These are phyloP conservation scores for Postia placenta DNA, from an alignment of 768 basidiomycete species.

Conservation along the genomic window DNA sequence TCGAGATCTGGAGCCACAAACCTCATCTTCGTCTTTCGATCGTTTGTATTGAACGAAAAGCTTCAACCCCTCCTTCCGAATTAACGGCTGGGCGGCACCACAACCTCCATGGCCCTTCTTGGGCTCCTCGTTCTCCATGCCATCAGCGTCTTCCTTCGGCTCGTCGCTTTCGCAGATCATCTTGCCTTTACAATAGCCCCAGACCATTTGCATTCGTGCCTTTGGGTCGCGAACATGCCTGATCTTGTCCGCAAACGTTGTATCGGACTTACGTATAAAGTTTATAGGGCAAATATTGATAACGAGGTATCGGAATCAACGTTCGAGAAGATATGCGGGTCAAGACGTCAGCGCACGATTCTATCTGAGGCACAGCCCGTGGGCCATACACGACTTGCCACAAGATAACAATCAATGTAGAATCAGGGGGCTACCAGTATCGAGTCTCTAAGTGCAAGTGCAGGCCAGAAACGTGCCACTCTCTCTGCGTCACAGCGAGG, in stretches of 20 bases:
- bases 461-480: conserved; percentile 48
- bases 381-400: conserved; percentile 19
- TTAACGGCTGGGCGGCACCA: conserved; percentile 83
- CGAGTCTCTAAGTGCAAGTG: conserved; percentile 61
- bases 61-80: conserved; percentile 94
- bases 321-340: conserved; percentile 41
- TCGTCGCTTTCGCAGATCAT: conserved; percentile 87
- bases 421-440: conserved; percentile 56
- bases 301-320: conserved; percentile 3
- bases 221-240: conserved; percentile 84
- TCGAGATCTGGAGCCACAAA: conserved; percentile 33
- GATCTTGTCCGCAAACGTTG: conserved; percentile 80
- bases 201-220: conserved; percentile 80
- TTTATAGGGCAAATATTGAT: conserved; percentile 9
- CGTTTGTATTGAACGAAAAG: conserved; percentile 93
- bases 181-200: conserved; percentile 84
- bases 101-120: conserved; percentile 97
- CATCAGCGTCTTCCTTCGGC: conserved; percentile 78
- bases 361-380: conserved; percentile 25
- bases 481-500: conserved; percentile 69
- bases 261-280: conserved; percentile 61
- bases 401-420: conserved; percentile 25
- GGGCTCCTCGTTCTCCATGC: conserved; percentile 59
- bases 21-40: conserved; percentile 92
- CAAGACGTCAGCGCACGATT: conserved; percentile 57